A percentile compares a stretch with the other conserved stretches of the same genome.
These are phyloP conservation scores for Afroboletus lepidellus DNA, from an alignment of 1,284 basidiomycete genomes.

Conservation along the genomic window DNA sequence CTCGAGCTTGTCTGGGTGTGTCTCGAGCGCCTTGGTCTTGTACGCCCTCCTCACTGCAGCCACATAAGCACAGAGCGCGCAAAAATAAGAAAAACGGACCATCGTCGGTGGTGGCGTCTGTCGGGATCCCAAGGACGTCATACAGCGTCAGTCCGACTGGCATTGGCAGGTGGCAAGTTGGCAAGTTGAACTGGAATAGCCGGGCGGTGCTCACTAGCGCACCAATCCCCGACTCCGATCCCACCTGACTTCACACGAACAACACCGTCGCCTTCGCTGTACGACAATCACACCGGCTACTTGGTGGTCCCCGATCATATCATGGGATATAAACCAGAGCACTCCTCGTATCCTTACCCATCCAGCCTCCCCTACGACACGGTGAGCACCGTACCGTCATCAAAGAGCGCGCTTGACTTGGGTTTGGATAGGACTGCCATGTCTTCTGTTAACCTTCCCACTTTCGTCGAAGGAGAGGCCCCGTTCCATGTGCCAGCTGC, in stretches of 20 bases:
- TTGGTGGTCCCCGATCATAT: too few relatives aligned
- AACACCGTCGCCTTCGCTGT: too few relatives aligned
- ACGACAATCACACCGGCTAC: background rate
- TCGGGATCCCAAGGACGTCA: conserved; percentile 33
- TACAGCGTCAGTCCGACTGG: conserved; percentile 33
- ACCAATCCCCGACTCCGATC: conserved; percentile 6
- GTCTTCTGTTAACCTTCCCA: conserved; percentile 19
- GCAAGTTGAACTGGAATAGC: background rate
- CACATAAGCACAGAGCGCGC: background rate
- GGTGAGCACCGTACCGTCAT: background rate
- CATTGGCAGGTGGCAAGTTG: conserved; percentile 18
- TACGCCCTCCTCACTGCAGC: conserved; percentile 59
- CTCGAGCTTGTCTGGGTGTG: conserved; percentile 65
- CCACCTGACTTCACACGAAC: background rate
- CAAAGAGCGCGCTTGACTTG: background rate
- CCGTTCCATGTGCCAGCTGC: conserved; percentile 26
- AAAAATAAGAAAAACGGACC: conserved; percentile 25
- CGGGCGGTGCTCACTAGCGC: background rate
- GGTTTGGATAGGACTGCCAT: conserved; percentile 16
- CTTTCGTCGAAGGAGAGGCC: conserved; percentile 26
- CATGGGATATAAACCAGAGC: too few relatives aligned
- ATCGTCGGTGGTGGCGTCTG: conserved; percentile 36
- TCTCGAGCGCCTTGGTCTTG: conserved; percentile 57
- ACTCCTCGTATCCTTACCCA: background rate
- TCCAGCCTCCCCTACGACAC: background rate